Conservation (phyloP, 2,329 filamentous ascomycete species). For the Pseudogymnoascus sp. region DNA sequence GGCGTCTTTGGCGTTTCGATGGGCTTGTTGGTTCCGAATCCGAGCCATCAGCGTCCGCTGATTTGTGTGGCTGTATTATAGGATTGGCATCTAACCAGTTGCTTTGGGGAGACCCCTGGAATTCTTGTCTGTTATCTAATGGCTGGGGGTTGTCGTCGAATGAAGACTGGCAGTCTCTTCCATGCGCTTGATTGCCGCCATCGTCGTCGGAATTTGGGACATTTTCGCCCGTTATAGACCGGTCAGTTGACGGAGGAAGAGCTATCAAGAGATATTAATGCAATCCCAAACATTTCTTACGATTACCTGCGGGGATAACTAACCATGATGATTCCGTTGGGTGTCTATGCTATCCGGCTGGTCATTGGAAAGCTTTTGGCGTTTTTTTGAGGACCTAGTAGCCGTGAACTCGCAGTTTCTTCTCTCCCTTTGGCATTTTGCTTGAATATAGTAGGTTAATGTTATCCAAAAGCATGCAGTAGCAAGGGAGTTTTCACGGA, state of each 20-base stretch:
- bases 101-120: not conserved
- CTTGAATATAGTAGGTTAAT: not conserved
- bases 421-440: constrained; percentile 42
- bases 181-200: not conserved
- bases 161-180: not conserved
- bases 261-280: not conserved
- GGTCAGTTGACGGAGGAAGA: not conserved
- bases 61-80: not conserved
- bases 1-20: not conserved
- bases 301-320: not conserved
- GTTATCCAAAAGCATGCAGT: not conserved
- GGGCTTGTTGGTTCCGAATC: not conserved
- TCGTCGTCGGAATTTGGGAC: not conserved
- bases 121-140: not conserved
- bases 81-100: not conserved
- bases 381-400: constrained; percentile 31
- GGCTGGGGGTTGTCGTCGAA: not conserved
- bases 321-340: not conserved
- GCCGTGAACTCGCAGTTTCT: constrained; percentile 39
- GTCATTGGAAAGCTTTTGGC: not conserved
- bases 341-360: not conserved
- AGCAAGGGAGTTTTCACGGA: not conserved
- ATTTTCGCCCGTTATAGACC: not conserved
- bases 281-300: not conserved
- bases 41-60: not conserved